Evolutionary conservation across 495 filamentous ascomycete species (phyloP).

Genomic region (Hypoxylon cercidicola): DNA sequence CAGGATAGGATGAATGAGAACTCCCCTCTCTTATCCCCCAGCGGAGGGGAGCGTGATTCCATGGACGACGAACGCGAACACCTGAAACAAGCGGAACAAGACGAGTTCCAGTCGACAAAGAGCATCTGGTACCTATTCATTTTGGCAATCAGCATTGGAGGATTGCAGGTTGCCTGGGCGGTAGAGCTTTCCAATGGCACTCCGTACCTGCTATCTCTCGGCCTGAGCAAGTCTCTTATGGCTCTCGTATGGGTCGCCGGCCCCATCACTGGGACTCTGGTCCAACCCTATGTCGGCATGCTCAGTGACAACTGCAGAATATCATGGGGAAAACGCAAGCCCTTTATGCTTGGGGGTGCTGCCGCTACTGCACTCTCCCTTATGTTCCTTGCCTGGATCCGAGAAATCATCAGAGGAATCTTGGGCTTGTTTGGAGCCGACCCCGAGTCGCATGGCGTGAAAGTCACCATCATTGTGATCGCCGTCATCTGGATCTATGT

Average conservation of each 20-base stretch:
- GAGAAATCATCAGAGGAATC: constrained; percentile 77
- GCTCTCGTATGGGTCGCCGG: constrained; percentile 95
- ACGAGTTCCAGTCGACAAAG: constrained; percentile 70
- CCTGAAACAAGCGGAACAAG: constrained; percentile 51
- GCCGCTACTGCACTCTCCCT: constrained; percentile 76
- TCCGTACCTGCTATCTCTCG: constrained; percentile 74
- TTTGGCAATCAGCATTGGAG: constrained; percentile 83
- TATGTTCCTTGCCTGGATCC: constrained; percentile 82
- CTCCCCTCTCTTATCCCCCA: constrained; percentile 68
- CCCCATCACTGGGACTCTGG: constrained; percentile 83
- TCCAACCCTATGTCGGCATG: constrained; percentile 95
- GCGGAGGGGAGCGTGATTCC: constrained; percentile 51
- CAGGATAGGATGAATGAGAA: constrained; percentile 60
- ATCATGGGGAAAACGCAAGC: constrained; percentile 84
- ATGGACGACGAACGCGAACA: constrained; percentile 45
- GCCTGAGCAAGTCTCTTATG: constrained; percentile 91
- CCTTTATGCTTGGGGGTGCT: constrained; percentile 85
- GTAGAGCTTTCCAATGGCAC: constrained; percentile 90
- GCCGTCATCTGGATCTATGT: constrained; percentile 87
- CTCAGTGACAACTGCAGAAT: constrained; percentile 86
- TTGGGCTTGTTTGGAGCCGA: constrained; percentile 77
- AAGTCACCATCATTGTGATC: constrained; percentile 69
- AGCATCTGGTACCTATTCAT: constrained; percentile 84
- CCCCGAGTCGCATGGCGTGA: constrained; percentile 66
- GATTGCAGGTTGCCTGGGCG: constrained; percentile 93